phyloP scores from a whole-genome alignment of 371 early-diverging fungal genomes.

The Actinomortierella wolfii region DNA sequence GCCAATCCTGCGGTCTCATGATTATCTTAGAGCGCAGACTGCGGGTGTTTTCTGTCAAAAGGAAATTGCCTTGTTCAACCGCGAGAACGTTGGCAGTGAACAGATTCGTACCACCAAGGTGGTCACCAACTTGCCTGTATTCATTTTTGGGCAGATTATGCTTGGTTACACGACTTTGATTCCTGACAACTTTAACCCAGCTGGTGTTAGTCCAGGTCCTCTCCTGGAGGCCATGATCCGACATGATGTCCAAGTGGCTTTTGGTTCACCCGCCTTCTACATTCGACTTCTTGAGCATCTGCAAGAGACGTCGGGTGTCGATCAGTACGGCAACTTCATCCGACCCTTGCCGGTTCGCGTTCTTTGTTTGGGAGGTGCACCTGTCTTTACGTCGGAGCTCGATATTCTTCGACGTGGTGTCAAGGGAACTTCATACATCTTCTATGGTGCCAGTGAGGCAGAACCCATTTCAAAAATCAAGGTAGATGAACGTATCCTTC shows the following conservation, averaged over 20 bases:
- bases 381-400: constrained; percentile 42
- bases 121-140: constrained; percentile 41
- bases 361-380: constrained; percentile 40
- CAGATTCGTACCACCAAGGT: constrained; percentile 13
- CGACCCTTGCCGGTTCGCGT: constrained; percentile 38
- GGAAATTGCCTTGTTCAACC: constrained; percentile 23
- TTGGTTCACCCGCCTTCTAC: constrained; percentile 43
- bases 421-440: constrained; percentile 41
- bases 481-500: constrained; percentile 40
- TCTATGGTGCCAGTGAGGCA: constrained; percentile 46
- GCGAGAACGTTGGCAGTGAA: constrained; percentile 4
- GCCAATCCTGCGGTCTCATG: constrained; percentile 43
- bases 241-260: constrained; percentile 42
- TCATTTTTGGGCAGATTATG: constrained; percentile 47
- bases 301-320: constrained; percentile 31
- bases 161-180: constrained; percentile 44
- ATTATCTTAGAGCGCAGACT: constrained; percentile 42
- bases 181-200: constrained; percentile 45
- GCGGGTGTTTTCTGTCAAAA: constrained; percentile 39
- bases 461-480: constrained; percentile 46
- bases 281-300: constrained; percentile 35
- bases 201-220: constrained; percentile 35
- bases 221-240: constrained; percentile 41
- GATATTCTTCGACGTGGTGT: constrained; percentile 43
- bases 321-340: constrained; percentile 30